Evolutionary conservation across 208 protist genomes (phyloP), one percentile per base, ranked within the genome.

Genomic region (Strigomonas culicis): DNA sequence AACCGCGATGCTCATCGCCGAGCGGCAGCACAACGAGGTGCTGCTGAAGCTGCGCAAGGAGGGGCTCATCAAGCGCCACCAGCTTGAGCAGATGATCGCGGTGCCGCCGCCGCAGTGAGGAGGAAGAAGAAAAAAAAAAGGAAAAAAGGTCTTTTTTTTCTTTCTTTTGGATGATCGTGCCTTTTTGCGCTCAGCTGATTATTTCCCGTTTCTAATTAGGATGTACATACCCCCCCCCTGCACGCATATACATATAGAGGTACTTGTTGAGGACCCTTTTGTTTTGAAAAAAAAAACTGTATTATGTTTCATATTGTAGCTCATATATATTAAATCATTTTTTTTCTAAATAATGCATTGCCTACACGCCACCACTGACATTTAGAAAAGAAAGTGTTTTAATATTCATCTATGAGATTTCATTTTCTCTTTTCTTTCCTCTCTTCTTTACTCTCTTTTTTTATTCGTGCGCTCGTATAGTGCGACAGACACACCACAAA

Each of bases 1-100:
- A 68, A 87, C 94, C 59, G 70, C 86, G 62, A 77, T 86, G 70
- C 72, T 94, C 41, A 90, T 94, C 66, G 72, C 80, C 31, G 82
- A 85, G 39, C 94, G 90, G 72, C 51, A 84, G 59, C 84, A 94
- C 68, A 81, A 52, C 55, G 90, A 96, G 46, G 83, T 78, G 43
- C 63, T 94, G 47, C 59, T 77, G 21, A 79, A 77, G 28, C 77
- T 96, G 39, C 86, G 84, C 71, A 88, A 88, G 72, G 90, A 96
- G 52, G 82, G 80, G 17, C 57, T 85, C 13, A 65, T 74, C 11
- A 96, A 96, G 74, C 72, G 77, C 1, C 82, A 78, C 39, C 87
- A 93, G 70, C 69, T 96, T 28, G 87, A 96, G 75, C 64, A 82
- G 36, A 79, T 93, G 79, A 56, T 90, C 2, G 80, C 80, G 15